Conservation (phyloP, 495 filamentous ascomycete species). For the Neurospora sp. region DNA sequence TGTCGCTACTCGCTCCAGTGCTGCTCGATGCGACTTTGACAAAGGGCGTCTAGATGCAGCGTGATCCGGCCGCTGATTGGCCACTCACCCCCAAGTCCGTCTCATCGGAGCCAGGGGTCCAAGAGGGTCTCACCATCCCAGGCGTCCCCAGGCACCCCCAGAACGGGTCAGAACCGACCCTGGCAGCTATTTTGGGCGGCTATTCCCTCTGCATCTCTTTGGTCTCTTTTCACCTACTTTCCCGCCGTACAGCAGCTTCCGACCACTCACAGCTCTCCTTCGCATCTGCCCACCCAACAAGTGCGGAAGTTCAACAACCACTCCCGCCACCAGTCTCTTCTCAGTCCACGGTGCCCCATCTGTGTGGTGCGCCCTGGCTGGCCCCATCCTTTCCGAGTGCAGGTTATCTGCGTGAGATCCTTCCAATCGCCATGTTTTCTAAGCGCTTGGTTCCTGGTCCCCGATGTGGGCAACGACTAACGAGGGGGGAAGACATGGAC, state of each 20-base stretch:
- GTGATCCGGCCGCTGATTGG: constrained; percentile 21
- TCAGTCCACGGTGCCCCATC: background rate
- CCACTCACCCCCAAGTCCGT: background rate
- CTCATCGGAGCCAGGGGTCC: background rate
- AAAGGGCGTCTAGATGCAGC: constrained; percentile 22
- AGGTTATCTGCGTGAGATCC: too few species aligned
- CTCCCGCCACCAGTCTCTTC: background rate
- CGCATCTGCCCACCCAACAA: background rate
- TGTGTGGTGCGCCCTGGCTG: too few species aligned
- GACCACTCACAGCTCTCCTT: constrained; percentile 10
- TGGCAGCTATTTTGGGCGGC: constrained; percentile 20
- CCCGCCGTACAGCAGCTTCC: constrained; percentile 5
- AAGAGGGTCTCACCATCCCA: background rate
- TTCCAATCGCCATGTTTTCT: too few species aligned
- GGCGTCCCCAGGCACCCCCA: background rate
- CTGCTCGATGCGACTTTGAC: background rate
- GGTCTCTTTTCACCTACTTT: background rate
- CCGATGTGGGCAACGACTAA: too few species aligned
- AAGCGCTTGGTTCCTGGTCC: too few species aligned
- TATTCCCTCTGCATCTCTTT: constrained; percentile 6
- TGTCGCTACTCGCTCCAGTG: background rate
- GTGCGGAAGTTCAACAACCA: background rate
- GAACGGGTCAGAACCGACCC: background rate
- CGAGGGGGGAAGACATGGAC: too few species aligned
- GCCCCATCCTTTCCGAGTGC: too few species aligned